Conservation (phyloP, 192 early-diverging fungal species). For the Coemansia asiatica region DNA sequence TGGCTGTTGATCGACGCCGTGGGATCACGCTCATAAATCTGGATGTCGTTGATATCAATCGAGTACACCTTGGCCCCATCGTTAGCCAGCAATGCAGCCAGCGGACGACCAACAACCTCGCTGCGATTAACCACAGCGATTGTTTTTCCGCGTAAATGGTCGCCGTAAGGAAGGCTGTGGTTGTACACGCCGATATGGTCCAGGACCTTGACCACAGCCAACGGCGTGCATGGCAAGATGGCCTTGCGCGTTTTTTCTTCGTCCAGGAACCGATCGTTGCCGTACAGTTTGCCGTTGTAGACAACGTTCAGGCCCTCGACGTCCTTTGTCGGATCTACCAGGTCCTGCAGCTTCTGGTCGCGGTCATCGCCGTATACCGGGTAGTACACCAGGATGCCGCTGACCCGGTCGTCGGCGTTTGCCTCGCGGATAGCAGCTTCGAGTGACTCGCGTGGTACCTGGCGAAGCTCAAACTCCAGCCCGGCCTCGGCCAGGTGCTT, state of each 20-base stretch:
- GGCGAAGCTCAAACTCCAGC: slow-evolving; percentile 86
- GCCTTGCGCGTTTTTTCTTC: slow-evolving; percentile 80
- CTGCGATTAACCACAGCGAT: slow-evolving; percentile 94
- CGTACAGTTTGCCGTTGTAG: slow-evolving; percentile 95
- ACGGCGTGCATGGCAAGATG: slow-evolving; percentile 98
- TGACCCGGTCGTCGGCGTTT: slow-evolving; percentile 79
- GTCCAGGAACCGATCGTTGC: slow-evolving; percentile 92
- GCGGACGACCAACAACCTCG: slow-evolving; percentile 95
- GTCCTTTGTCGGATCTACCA: slow-evolving; percentile 86
- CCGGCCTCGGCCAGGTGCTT: slow-evolving; percentile 91
- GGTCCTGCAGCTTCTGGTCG: slow-evolving; percentile 93
- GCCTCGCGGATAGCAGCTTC: slow-evolving; percentile 84
- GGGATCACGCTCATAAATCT: slow-evolving; percentile 73
- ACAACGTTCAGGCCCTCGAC: slow-evolving; percentile 96
- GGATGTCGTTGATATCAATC: slow-evolving; percentile 87
- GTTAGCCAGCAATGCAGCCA: slow-evolving; percentile 96
- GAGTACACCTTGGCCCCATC: slow-evolving; percentile 98
- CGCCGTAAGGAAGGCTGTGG: slow-evolving; percentile 82
- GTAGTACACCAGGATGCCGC: slow-evolving; percentile 99
- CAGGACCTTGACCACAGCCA: slow-evolving; percentile 93
- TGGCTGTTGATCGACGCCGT: slow-evolving; percentile 67
- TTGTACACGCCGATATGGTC: slow-evolving; percentile 97
- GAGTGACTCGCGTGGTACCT: slow-evolving; percentile 77
- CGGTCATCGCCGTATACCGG: slow-evolving; percentile 93
- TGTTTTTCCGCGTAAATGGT: slow-evolving; percentile 89